phyloP scores from a whole-genome alignment of 2,329 filamentous ascomycete species.

The Pleomassaria siparia region DNA sequence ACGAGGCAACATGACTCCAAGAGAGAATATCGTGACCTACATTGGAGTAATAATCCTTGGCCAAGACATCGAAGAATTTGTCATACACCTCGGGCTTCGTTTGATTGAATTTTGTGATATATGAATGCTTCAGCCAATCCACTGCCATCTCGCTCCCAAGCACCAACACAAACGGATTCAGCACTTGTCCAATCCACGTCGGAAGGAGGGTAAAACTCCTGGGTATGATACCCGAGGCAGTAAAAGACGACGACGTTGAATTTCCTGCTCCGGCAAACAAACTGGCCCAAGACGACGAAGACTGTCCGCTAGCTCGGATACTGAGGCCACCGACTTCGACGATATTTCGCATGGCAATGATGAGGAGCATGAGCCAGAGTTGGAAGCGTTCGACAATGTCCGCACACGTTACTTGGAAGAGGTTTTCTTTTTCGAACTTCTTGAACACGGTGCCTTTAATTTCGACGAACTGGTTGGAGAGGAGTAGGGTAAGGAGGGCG shows the following conservation, averaged over 20 bases:
- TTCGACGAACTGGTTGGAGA: conserved; percentile 98
- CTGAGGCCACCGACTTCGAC: conserved; percentile 90
- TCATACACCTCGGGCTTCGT: conserved; percentile 88
- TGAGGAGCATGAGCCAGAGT: conserved; percentile 94
- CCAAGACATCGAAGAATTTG: conserved; percentile 87
- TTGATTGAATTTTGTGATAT: conserved; percentile 98
- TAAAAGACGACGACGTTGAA: conserved; percentile 55
- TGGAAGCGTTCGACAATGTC: conserved; percentile 98
- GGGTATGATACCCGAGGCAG: conserved; percentile 75
- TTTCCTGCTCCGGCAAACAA: conserved; percentile 44
- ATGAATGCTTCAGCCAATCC: conserved; percentile 95
- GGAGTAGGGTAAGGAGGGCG: conserved; percentile 82
- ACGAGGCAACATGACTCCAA: neutral
- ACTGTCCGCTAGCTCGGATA: conserved; percentile 37
- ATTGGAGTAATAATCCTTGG: conserved; percentile 97
- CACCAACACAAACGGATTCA: conserved; percentile 91
- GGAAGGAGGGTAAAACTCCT: conserved; percentile 86
- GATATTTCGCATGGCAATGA: conserved; percentile 94
- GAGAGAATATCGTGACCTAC: conserved; percentile 50
- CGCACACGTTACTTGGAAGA: conserved; percentile 94
- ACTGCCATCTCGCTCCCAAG: conserved; percentile 96
- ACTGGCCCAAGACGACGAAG: conserved; percentile 28
- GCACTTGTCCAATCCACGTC: conserved; percentile 81
- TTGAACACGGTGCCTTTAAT: conserved; percentile 99
- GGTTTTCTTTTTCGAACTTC: conserved; percentile 95